These are phyloP conservation scores for Pluteus cervinus DNA, from an alignment of 768 basidiomycete genomes.

Conservation along the genomic window DNA sequence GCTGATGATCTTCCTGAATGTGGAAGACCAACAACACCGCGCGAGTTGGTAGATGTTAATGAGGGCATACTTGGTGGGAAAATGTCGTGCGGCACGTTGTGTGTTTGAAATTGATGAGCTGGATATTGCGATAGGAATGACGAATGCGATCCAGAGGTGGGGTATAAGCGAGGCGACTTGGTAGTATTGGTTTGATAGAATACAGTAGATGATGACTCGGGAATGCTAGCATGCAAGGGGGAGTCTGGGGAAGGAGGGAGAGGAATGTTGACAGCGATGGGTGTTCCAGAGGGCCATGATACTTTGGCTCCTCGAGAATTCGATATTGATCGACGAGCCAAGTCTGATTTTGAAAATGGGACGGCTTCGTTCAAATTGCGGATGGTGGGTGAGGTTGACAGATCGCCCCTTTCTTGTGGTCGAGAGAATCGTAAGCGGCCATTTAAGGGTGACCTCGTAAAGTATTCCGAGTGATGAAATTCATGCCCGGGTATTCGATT, in stretches of 20 bases:
- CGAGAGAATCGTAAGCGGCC: slow-evolving; percentile 24
- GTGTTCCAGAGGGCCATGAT: slow-evolving; percentile 31
- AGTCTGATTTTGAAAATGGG: slow-evolving; percentile 29
- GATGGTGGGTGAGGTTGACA: slow-evolving; percentile 16
- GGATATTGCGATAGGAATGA: slow-evolving; percentile 21
- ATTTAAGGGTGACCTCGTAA: slow-evolving; percentile 1
- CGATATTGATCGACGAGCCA: slow-evolving; percentile 36
- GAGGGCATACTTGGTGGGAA: slow-evolving; percentile 36
- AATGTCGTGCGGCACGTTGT: slow-evolving; percentile 34
- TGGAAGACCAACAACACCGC: slow-evolving; percentile 15
- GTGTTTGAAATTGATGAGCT: slow-evolving; percentile 11
- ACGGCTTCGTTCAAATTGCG: slow-evolving; percentile 17
- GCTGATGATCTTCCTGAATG: slow-evolving; percentile 18
- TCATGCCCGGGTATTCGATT: slow-evolving; percentile 17
- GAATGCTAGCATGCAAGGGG: slow-evolving; percentile 17
- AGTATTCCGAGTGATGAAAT: slow-evolving; percentile 7
- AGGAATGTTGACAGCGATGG: slow-evolving; percentile 32
- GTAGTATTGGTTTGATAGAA: slow-evolving; percentile 58
- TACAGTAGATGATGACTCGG: slow-evolving; percentile 39
- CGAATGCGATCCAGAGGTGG: slow-evolving; percentile 36
- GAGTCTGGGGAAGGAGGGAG: slow-evolving; percentile 46
- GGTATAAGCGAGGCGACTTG: slow-evolving; percentile 46
- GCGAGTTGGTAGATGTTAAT: slow-evolving; percentile 30
- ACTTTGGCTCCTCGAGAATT: slow-evolving; percentile 30
- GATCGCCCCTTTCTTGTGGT: slow-evolving; percentile 15